Percentiles rank a stretch among this genome's conserved stretches.
Evolutionary conservation across 805 yeast species (phyloP).

Genomic region (Diddensiella transvaalensis): DNA sequence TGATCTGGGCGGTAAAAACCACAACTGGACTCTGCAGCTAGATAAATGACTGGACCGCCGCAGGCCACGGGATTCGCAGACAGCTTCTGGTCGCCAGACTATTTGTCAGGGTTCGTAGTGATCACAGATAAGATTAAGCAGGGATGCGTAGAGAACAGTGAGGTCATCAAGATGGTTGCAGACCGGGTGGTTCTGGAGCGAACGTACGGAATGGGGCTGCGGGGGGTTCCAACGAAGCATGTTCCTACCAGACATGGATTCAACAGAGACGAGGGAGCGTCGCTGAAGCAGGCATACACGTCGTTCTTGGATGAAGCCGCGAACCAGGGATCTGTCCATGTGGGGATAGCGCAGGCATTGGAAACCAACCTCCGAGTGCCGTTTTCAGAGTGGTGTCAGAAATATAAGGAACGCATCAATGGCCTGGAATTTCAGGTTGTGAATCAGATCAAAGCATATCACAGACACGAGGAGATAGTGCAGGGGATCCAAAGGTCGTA

Average conservation of each 20-base stretch:
- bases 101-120: slow-evolving; percentile 33
- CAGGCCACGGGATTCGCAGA: slow-evolving; percentile 23
- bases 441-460: slow-evolving; percentile 48
- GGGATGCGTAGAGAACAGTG: slow-evolving; percentile 67
- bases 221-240: slow-evolving; percentile 38
- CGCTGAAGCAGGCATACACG: slow-evolving; percentile 54
- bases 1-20: too few species aligned
- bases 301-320: slow-evolving; percentile 50
- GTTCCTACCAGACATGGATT: slow-evolving; percentile 38
- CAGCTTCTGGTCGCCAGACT: slow-evolving; percentile 36
- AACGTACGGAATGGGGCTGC: slow-evolving; percentile 56
- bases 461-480: slow-evolving; percentile 43
- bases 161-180: slow-evolving; percentile 56
- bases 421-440: slow-evolving; percentile 50
- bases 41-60: background rate
- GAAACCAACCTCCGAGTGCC: slow-evolving; percentile 58
- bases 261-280: slow-evolving; percentile 53
- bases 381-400: slow-evolving; percentile 64
- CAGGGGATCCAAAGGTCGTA: slow-evolving; percentile 53
- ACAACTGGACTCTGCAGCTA: too few species aligned
- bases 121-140: slow-evolving; percentile 34
- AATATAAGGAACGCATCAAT: slow-evolving; percentile 60
- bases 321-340: slow-evolving; percentile 52
- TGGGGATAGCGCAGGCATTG: slow-evolving; percentile 56
- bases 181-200: slow-evolving; percentile 64